Percentiles rank a stretch among this genome's conserved stretches.
phyloP scores from a whole-genome alignment of 2,329 filamentous ascomycete species.

The Diaporthe destruens region DNA sequence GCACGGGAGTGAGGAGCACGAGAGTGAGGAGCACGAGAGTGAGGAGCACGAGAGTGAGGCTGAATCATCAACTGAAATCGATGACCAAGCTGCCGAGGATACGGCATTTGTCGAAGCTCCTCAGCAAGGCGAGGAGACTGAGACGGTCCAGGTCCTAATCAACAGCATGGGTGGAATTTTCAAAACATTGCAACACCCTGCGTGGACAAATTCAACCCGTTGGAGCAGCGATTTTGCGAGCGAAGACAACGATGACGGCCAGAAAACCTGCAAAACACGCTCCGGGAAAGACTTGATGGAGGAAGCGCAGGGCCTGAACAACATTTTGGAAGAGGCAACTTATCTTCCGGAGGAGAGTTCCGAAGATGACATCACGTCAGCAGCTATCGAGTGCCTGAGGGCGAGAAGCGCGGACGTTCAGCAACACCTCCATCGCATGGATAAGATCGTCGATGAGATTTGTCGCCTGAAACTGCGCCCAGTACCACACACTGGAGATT shows the following conservation, averaged over 20 bases:
- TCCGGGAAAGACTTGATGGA: constrained; percentile 20
- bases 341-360: background rate
- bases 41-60: constrained; percentile 5
- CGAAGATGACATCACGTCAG: background rate
- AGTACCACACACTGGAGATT: background rate
- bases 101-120: constrained; percentile 35
- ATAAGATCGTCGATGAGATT: constrained; percentile 24
- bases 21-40: background rate
- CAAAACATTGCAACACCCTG: constrained; percentile 30
- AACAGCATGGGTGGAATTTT: constrained; percentile 35
- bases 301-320: constrained; percentile 6
- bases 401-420: constrained; percentile 3
- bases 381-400: constrained; percentile 21
- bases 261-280: constrained; percentile 4
- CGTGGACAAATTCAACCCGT: constrained; percentile 32
- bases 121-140: background rate
- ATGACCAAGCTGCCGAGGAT: constrained; percentile 8
- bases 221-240: background rate
- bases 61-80: background rate
- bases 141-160: constrained; percentile 13
- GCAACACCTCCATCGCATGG: constrained; percentile 16
- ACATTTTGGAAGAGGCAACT: constrained; percentile 3
- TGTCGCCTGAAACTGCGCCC: constrained; percentile 7
- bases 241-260: background rate
- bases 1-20: background rate